Conservation (phyloP, 164 flowering plant genomes). For the Taxillus chinensis region DNA sequence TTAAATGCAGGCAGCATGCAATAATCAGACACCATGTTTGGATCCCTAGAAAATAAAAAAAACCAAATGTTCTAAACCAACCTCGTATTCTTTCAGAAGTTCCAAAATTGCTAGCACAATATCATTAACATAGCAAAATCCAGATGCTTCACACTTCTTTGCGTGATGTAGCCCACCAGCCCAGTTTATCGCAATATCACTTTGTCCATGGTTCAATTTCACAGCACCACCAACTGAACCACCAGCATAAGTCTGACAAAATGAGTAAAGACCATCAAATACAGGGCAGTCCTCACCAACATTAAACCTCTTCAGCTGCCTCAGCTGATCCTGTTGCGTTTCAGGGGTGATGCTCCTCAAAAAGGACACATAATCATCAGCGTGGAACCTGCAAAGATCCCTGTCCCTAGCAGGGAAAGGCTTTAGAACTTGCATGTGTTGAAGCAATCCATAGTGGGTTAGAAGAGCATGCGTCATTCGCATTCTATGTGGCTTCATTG, state of each 20-base stretch:
- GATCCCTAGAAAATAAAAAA: no score
- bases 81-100: conserved; percentile 4
- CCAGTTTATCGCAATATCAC: conserved; percentile 8
- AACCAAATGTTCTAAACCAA: background rate
- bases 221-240: conserved; percentile 5
- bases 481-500: conserved; percentile 5
- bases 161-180: conserved; percentile 5
- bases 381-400: conserved; percentile 5
- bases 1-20: no score
- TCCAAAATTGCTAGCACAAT: conserved; percentile 5
- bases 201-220: background rate
- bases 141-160: conserved; percentile 6
- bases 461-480: conserved; percentile 3
- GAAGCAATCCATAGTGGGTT: conserved; percentile 4
- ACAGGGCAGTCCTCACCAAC: conserved; percentile 3
- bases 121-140: conserved; percentile 4
- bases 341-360: conserved; percentile 7
- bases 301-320: conserved; percentile 8
- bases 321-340: conserved; percentile 4
- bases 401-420: conserved; percentile 4
- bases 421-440: conserved; percentile 1
- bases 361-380: conserved; percentile 3
- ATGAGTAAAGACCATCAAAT: conserved; percentile 7
- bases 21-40: no score
- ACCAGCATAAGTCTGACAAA: conserved; percentile 6